Base-by-base conservation (phyloP, 2,329 filamentous ascomycete genomes). In the Ceratocystis cacaofunesta region DNA sequence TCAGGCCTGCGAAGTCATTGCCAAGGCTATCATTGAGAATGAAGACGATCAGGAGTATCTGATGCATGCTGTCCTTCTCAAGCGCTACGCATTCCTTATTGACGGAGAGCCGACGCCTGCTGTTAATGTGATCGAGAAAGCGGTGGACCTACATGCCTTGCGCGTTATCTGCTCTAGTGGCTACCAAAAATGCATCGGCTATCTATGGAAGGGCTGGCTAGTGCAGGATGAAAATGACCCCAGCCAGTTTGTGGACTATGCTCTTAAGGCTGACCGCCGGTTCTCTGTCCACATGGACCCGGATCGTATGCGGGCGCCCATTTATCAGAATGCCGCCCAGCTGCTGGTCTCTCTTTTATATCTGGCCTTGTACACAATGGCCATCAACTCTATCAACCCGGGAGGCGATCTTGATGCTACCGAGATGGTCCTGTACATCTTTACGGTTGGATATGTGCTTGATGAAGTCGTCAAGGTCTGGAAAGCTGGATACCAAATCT, bases 211-310 rank as follows among this genome's bases (percentile, higher is more conserved):
- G 68, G 94, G 94, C 25, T 99, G 94, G 94, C 79, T 97, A 7
- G 86, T 96, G n/a, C 94, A 99, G 74, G 90, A 96, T 70, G 91
- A 96, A 70, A 82, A 92, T 62, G 92, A 97, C 70, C 88, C 92
- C 0, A 85, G 86, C n/a, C 85, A 85, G 63, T 99, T 99, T 73
- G 82, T 96, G 64, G 87, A 92, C 72, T 99, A 95, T 78, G 84
- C 86, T 70, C 80, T 90, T 67, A 90, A 90, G 73, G 89, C 87
- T 67, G 89, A 92, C 73, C 85, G 85, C 1, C 82, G 79, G 57
- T 95, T 94, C 75, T 83, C 87, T 77, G 78, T 82, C 1, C 94
- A 99, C 73, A 85, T 97, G 71, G 89, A 97, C 71, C 94, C 94
- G 0, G 92, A 97, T 73, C 87, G 94, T 44, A 95, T 99, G 88